Evolutionary conservation across 108 stramenopile genomes (phyloP), one percentile per base, ranked within the genome.

Genomic region (Fragilaria crotonensis): DNA sequence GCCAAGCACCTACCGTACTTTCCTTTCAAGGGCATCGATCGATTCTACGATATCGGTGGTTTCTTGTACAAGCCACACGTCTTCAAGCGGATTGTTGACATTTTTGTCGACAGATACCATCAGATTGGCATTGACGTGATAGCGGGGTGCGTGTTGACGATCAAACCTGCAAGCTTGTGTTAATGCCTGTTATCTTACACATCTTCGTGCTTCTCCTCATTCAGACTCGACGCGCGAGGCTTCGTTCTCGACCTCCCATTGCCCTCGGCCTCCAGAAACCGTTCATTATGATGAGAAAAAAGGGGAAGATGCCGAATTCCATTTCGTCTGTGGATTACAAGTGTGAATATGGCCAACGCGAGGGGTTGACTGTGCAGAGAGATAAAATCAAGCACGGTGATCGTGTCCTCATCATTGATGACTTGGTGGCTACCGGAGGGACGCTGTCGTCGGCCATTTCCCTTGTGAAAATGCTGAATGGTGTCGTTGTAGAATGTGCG

Each of bases 31-130:
- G 96, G 95, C n/a, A 96, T 98, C 48, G 84, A 88, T 45, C 68
- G 84, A 11, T 99, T 99, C 69, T 99, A 99, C 70, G 98, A 99
- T 68, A 97, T 99, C 55, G 92, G 94, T 45, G 98, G 98, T n/a
- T 91, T 97, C 62, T 63, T 95, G 30, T 67, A 67, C 22, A 63
- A 95, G 51, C 97, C 97, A 19, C 83, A 70, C 21, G 54, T 93
- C 57, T 95, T 95, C 63, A 85, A 92, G 70, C 63, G 83, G 51
- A 93, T 94, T 62, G 85, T 95, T 7, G 89, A 94, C 44, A 88
- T 95, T 48, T 90, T 95, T 66, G 85, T 67, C 11, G 74, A 73
- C 27, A 72, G 90, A 5, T 96, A 93, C 76, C 32, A 57, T 30
- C 78, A 76, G 57, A 70, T 91, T 58, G 85, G 87, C 3, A 78